Evolutionary conservation across 78 protist genomes (phyloP).

Genomic region (Planoprotostelium fungivorum): DNA sequence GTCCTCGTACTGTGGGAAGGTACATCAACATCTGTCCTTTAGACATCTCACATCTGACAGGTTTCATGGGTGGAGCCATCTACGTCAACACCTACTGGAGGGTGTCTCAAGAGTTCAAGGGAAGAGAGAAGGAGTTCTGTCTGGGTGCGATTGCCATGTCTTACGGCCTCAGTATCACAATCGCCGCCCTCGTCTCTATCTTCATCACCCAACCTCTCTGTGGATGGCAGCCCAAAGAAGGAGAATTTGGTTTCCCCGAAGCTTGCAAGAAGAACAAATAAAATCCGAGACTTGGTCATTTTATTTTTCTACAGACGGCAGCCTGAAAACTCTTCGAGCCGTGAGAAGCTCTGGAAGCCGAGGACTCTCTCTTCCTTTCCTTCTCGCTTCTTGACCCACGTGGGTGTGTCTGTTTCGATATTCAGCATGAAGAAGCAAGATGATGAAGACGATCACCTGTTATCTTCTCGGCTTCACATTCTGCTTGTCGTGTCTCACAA

Average conservation of each 20-base stretch:
- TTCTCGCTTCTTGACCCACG: neutral
- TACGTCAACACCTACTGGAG: neutral
- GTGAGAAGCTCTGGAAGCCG: neutral
- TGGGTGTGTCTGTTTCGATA: neutral
- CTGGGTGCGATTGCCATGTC: neutral
- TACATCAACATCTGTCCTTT: neutral
- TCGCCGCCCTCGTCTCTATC: neutral
- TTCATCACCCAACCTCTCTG: neutral
- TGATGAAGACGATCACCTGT: neutral
- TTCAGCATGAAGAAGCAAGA: too few species aligned
- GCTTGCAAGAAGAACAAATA: slow-evolving; percentile 1
- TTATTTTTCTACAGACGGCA: neutral
- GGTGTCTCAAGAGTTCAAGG: neutral
- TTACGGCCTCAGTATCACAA: neutral
- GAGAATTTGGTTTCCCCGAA: neutral
- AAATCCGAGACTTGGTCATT: neutral
- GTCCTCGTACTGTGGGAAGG: neutral
- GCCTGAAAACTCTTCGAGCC: neutral
- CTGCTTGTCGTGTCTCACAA: neutral
- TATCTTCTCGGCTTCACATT: neutral
- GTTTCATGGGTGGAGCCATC: neutral
- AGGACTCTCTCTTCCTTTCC: neutral
- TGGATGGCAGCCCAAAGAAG: neutral
- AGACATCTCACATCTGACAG: neutral
- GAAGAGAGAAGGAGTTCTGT: neutral